These are phyloP conservation scores for Skeletonema menzelii DNA, from an alignment of 108 stramenopile species.

Conservation along the genomic window DNA sequence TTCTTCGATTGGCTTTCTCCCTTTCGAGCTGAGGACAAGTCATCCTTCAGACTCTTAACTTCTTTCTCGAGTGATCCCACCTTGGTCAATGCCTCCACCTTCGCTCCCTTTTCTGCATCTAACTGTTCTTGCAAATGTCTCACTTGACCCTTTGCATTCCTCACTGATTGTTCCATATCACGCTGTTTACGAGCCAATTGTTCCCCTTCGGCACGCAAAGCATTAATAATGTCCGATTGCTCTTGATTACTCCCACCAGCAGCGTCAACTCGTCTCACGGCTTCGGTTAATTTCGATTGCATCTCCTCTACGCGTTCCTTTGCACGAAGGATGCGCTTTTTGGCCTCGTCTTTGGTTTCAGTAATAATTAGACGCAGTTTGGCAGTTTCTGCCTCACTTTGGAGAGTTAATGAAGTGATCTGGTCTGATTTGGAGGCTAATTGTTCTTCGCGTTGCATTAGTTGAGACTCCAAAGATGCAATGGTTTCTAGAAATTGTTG, in stretches of 20 bases:
- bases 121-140: slow-evolving; percentile 56
- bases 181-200: slow-evolving; percentile 70
- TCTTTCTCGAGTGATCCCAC: slow-evolving; percentile 52
- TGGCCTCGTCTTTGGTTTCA: slow-evolving; percentile 56
- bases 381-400: slow-evolving; percentile 59
- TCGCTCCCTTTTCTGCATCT: slow-evolving; percentile 44
- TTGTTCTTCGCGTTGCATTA: slow-evolving; percentile 66
- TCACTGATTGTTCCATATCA: slow-evolving; percentile 78
- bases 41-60: slow-evolving; percentile 63
- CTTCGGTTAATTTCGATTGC: slow-evolving; percentile 49
- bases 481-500: slow-evolving; percentile 21
- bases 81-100: slow-evolving; percentile 46
- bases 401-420: slow-evolving; percentile 50
- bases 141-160: slow-evolving; percentile 62
- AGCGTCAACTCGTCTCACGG: slow-evolving; percentile 25
- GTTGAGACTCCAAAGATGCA: slow-evolving; percentile 34
- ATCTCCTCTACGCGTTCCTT: slow-evolving; percentile 78
- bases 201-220: slow-evolving; percentile 73
- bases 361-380: slow-evolving; percentile 48
- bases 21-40: slow-evolving; percentile 55
- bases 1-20: slow-evolving; percentile 72
- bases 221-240: slow-evolving; percentile 64
- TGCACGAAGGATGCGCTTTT: slow-evolving; percentile 60
- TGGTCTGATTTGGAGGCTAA: slow-evolving; percentile 67
- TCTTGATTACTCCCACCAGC: slow-evolving; percentile 29